Conservation (phyloP, 495 filamentous ascomycete genomes). For the Penicillium verhagenii region DNA sequence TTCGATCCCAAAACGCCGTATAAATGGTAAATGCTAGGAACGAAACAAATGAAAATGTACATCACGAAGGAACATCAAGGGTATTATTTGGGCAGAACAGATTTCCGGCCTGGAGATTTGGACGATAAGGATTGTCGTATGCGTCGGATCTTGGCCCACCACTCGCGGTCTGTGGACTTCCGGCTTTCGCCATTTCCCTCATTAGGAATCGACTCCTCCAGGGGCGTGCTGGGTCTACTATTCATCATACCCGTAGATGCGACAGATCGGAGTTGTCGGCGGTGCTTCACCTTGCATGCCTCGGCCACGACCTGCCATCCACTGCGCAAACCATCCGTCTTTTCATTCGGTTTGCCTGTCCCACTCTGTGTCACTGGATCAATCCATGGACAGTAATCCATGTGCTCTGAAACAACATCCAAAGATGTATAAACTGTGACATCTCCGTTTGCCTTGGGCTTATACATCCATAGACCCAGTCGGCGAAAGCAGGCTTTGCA, state of each 20-base stretch:
- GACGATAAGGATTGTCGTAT: slow-evolving; percentile 48
- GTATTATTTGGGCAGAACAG: slow-evolving; percentile 1
- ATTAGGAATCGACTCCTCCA: slow-evolving; percentile 21
- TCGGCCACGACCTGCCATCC: slow-evolving; percentile 49
- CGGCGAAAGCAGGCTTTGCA: slow-evolving; percentile 86
- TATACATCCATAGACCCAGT: slow-evolving; percentile 93
- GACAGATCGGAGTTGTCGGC: slow-evolving; percentile 33
- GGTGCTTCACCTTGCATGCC: slow-evolving; percentile 41
- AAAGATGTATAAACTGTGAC: slow-evolving; percentile 59
- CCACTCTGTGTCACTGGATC: slow-evolving; percentile 58
- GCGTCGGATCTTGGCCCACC: slow-evolving; percentile 52
- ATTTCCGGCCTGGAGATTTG: slow-evolving; percentile 36
- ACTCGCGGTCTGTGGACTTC: slow-evolving; percentile 47
- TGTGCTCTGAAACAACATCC: slow-evolving; percentile 66
- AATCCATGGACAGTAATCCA: slow-evolving; percentile 82
- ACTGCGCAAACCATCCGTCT: slow-evolving; percentile 30
- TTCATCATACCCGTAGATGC: slow-evolving; percentile 22
- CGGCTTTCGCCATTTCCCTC: slow-evolving; percentile 35
- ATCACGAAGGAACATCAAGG: background rate
- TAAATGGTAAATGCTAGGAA: background rate
- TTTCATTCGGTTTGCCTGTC: slow-evolving; percentile 33
- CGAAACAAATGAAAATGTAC: too few relatives aligned
- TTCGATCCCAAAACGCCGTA: background rate
- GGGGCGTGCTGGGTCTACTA: slow-evolving; percentile 25
- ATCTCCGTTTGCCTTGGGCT: slow-evolving; percentile 53